phyloP scores from a whole-genome alignment of 306 rosid species.

The Gynostemma pentaphyllum region DNA sequence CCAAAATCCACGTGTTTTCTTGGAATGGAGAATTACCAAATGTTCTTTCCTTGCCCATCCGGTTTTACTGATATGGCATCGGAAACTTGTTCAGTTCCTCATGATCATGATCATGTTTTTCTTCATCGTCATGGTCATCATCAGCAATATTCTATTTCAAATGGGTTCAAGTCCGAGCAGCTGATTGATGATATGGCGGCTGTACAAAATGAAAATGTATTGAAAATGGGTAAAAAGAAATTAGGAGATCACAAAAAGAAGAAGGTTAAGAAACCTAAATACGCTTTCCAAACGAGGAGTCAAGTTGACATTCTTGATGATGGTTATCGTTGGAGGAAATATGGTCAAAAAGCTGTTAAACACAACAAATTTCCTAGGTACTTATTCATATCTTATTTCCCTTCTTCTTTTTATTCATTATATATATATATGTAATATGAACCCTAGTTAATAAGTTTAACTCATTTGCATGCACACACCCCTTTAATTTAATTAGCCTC shows the following conservation, averaged over 20 bases:
- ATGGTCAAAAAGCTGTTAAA: conserved; percentile 16
- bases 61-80: no score
- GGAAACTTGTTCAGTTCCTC: no score
- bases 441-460: no score
- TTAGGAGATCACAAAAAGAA: conserved; percentile 5
- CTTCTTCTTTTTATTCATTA: background rate
- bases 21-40: conserved; percentile 3
- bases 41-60: conserved; percentile 6
- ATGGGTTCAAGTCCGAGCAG: no score
- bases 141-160: no score
- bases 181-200: no score
- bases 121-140: no score
- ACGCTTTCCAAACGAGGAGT: conserved; percentile 11
- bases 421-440: no score
- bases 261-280: conserved; percentile 12
- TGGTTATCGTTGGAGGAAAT: conserved; percentile 17
- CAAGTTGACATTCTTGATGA: conserved; percentile 16
- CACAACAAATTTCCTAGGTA: conserved; percentile 17
- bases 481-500: no score
- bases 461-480: no score
- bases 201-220: background rate
- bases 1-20: no score
- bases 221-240: background rate
- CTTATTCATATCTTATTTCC: background rate
- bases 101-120: no score